Evolutionary conservation across 192 early-diverging fungal species (phyloP), one percentile per base, ranked within the genome.

Genomic region (Phlyctochytrium bullatum): DNA sequence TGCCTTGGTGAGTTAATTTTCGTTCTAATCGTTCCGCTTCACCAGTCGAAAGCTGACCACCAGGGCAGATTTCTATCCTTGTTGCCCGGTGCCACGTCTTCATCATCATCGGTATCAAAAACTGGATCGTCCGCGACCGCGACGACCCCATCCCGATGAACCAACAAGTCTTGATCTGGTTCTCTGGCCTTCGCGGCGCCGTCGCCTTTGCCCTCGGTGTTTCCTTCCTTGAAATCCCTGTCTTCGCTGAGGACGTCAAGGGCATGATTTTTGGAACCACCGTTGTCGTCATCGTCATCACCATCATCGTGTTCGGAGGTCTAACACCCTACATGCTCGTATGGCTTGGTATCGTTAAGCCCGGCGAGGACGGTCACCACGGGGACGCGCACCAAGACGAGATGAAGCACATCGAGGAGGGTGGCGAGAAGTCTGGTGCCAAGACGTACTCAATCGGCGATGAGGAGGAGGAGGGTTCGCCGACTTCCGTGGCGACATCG

Each of bases 201-300:
- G 85, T 86, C 17, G 85, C 85, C 1, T 86, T 86, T 66, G 85
- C 85, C 16, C 74, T 86, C 23, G 80, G 76, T 14, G 85, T 86
- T 16, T 75, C 74, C 20, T 81, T 86, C 74, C 73, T 85, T 31
- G 85, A 86, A 36, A 72, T 81, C 66, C 78, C 76, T 2, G 71
- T 73, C 53, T 85, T 86, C 65, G 60, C 63, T 47, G 58, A 64
- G 2, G 77, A 75, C 16, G 67, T 81, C 62, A 84, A 84, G 53
- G 76, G 79, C n/a, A 66, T 72, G 23, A 83, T 86, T 51, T 86
- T 86, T 63, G 83, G 85, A 25, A 86, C 85, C 1, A 80, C 82
- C 24, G 81, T 86, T 64, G 81, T 83, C 73, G 83, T 85, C 6
- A 75, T 86, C 40, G 73, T 83, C 16, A 57, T 80, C 57, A 86